A percentile compares a stretch with the other conserved stretches of the same genome.
These are phyloP conservation scores for Neurospora sp. DNA, from an alignment of 495 filamentous ascomycete species.

Conservation along the genomic window DNA sequence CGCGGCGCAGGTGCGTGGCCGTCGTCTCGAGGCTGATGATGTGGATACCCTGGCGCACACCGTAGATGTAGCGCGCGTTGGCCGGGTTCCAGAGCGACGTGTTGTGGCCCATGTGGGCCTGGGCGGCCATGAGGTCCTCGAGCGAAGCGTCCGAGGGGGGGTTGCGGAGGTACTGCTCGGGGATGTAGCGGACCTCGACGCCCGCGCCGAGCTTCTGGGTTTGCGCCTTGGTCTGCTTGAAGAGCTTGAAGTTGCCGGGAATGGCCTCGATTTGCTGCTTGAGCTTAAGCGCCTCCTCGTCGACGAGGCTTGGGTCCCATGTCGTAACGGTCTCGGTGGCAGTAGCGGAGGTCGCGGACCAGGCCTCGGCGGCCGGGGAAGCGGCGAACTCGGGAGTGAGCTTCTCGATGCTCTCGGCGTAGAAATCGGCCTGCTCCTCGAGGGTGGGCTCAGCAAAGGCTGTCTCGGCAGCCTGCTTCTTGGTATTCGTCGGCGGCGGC, in stretches of 20 bases:
- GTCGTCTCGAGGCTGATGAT: conserved; percentile 86
- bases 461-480: neutral
- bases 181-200: conserved; percentile 52
- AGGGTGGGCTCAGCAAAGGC: neutral
- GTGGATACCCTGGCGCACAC: conserved; percentile 80
- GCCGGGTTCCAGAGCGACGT: conserved; percentile 92
- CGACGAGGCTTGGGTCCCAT: neutral
- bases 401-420: neutral
- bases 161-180: conserved; percentile 52
- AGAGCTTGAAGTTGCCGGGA: conserved; percentile 19
- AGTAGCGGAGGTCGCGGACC: neutral
- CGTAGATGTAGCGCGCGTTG: conserved; percentile 92
- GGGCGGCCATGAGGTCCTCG: conserved; percentile 82
- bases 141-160: conserved; percentile 79
- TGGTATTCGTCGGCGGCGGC: conserved; percentile 2
- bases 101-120: conserved; percentile 84
- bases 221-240: conserved; percentile 11
- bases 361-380: neutral
- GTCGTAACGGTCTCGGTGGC: neutral
- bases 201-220: conserved; percentile 43
- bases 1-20: conserved; percentile 78
- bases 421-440: neutral
- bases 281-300: conserved; percentile 7
- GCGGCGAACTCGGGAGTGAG: neutral
- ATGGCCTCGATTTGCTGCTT: conserved; percentile 19